A percentile compares a stretch with the other conserved stretches of the same genome.
These are phyloP conservation scores for Podila epigama DNA, from an alignment of 192 early-diverging fungal species.

Conservation along the genomic window DNA sequence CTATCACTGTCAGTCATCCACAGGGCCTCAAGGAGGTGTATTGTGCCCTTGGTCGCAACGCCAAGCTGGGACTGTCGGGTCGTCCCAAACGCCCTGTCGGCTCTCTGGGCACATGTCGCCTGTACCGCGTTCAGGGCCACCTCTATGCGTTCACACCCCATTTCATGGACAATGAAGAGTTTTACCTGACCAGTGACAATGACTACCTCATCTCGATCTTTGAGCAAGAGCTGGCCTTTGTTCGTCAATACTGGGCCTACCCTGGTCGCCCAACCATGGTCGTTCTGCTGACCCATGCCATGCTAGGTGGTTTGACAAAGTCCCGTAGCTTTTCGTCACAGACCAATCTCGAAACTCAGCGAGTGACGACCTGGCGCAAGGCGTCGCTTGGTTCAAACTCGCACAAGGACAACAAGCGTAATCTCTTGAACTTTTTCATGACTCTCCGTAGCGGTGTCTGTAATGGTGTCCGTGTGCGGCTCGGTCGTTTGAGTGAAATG, in stretches of 20 bases:
- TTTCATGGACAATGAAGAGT: slow-evolving; percentile 89
- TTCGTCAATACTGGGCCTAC: slow-evolving; percentile 73
- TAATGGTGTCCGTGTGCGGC: slow-evolving; percentile 74
- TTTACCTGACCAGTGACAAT: slow-evolving; percentile 87
- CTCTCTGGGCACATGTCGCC: slow-evolving; percentile 76
- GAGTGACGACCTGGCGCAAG: slow-evolving; percentile 19
- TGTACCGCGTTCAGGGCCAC: slow-evolving; percentile 84
- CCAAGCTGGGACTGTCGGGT: slow-evolving; percentile 80
- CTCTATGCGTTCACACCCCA: slow-evolving; percentile 86
- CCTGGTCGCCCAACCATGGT: slow-evolving; percentile 82
- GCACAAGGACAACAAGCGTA: slow-evolving; percentile 57
- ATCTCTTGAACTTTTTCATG: slow-evolving; percentile 88
- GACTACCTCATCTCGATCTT: slow-evolving; percentile 82
- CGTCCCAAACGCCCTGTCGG: slow-evolving; percentile 81
- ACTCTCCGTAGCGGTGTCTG: slow-evolving; percentile 71
- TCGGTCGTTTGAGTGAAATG: slow-evolving; percentile 79
- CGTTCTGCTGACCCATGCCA: slow-evolving; percentile 77
- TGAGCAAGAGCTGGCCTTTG: slow-evolving; percentile 78
- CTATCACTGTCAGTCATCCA: slow-evolving; percentile 76
- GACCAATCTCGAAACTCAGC: slow-evolving; percentile 23
- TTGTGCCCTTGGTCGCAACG: slow-evolving; percentile 72
- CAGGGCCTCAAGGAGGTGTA: slow-evolving; percentile 82
- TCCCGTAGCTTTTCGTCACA: slow-evolving; percentile 39
- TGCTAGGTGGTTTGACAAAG: slow-evolving; percentile 70
- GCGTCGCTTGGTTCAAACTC: slow-evolving; percentile 13